These are phyloP conservation scores for Colletotrichum lindemuthianum DNA, from an alignment of 2,329 filamentous ascomycete species.

Conservation along the genomic window DNA sequence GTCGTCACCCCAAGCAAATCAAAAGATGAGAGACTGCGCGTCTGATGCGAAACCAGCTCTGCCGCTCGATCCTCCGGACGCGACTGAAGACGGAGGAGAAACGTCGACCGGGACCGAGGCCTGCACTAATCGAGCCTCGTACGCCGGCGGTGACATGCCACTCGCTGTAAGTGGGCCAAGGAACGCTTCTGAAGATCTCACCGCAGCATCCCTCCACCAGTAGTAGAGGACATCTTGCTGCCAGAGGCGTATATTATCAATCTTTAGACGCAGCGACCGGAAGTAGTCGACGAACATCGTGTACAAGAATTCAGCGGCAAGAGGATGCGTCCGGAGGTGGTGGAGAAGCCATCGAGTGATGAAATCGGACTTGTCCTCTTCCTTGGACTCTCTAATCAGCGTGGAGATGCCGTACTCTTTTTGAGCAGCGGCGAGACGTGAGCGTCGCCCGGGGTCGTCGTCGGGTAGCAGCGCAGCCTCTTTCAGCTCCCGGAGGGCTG, in stretches of 20 bases:
- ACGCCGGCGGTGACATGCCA: conserved; percentile 2
- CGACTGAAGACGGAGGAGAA: background rate
- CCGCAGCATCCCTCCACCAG: conserved; percentile 47
- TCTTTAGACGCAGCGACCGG: conserved; percentile 43
- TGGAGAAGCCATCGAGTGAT: conserved; percentile 65
- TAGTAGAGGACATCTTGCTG: conserved; percentile 50
- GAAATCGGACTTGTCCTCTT: conserved; percentile 54
- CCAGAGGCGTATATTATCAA: conserved; percentile 48
- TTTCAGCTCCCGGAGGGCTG: conserved; percentile 53
- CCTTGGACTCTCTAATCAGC: conserved; percentile 49
- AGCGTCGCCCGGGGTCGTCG: conserved; percentile 46
- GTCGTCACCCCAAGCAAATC: too few species aligned
- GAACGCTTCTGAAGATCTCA: conserved; percentile 23
- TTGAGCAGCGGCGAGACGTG: conserved; percentile 51
- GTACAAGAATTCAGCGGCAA: conserved; percentile 57
- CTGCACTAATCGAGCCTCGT: background rate
- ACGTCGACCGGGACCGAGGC: background rate
- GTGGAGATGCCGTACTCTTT: conserved; percentile 61
- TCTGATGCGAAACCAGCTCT: too few species aligned
- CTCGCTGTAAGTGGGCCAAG: conserved; percentile 24
- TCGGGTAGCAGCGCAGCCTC: conserved; percentile 50
- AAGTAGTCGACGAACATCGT: conserved; percentile 44
- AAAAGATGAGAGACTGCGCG: too few species aligned
- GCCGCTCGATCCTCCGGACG: too few species aligned
- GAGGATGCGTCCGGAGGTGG: conserved; percentile 56